These are phyloP conservation scores for Craspedostauros australis DNA, from an alignment of 108 stramenopile species.

Conservation along the genomic window DNA sequence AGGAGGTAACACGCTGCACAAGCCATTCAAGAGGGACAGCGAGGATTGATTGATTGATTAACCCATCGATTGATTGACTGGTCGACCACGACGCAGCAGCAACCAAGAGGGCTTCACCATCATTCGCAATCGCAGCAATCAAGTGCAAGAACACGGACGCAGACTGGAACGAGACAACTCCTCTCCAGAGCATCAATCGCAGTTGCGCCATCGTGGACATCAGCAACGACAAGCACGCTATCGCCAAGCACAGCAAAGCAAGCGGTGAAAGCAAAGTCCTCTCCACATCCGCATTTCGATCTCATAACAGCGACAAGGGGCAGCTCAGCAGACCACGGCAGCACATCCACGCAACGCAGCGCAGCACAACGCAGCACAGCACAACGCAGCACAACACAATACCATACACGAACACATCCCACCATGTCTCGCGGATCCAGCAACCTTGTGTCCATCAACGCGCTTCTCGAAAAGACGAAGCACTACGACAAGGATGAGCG, in stretches of 20 bases:
- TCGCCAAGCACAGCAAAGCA: no score
- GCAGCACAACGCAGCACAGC: background rate
- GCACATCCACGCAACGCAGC: background rate
- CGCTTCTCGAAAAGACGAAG: conserved; percentile 79
- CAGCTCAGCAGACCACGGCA: background rate
- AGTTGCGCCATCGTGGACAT: no score
- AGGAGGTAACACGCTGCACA: background rate
- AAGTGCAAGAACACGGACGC: no score
- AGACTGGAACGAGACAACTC: no score
- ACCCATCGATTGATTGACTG: background rate
- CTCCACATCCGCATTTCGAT: background rate
- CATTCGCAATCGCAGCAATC: no score
- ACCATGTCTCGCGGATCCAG: background rate
- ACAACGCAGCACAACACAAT: background rate
- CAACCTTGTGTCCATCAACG: conserved; percentile 23
- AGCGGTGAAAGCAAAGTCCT: no score
- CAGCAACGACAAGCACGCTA: no score
- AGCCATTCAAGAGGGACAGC: background rate
- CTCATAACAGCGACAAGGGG: background rate
- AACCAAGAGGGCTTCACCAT: no score
- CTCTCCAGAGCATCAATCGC: no score
- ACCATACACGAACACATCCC: background rate
- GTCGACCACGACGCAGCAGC: background rate
- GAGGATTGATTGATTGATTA: background rate
- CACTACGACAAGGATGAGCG: conserved; percentile 92